Evolutionary conservation across 2,329 filamentous ascomycete species (phyloP).

Genomic region (Botrytis byssoidea): DNA sequence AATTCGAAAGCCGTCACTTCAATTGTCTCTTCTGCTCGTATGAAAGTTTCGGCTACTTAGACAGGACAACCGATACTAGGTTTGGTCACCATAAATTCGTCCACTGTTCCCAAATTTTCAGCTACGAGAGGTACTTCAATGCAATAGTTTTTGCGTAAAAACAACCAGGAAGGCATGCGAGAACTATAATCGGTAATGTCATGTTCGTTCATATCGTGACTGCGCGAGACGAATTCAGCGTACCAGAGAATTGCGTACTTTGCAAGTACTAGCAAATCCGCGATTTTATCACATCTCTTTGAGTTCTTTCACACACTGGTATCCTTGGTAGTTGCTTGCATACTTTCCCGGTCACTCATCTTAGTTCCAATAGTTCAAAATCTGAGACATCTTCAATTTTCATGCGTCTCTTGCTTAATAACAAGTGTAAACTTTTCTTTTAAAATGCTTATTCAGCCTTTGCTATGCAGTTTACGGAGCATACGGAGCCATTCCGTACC

Average conservation of each 20-base stretch:
- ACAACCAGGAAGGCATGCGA: not conserved
- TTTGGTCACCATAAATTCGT: not conserved
- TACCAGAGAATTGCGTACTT: not conserved
- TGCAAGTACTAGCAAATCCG: not conserved
- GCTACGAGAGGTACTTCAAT: not conserved
- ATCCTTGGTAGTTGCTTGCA: not conserved
- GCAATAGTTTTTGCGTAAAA: not conserved
- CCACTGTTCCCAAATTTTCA: not conserved
- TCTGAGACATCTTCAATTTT: constrained; percentile 4
- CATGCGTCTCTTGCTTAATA: constrained; percentile 3
- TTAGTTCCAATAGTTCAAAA: not conserved
- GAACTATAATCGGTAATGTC: not conserved
- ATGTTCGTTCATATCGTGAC: not conserved
- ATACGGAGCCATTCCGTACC: too few species aligned
- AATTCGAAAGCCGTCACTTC: not conserved
- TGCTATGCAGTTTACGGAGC: not conserved
- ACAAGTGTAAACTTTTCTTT: not conserved
- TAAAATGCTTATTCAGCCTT: not conserved
- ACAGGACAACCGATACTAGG: not conserved
- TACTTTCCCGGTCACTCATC: not conserved
- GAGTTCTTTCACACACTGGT: not conserved
- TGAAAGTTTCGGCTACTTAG: not conserved
- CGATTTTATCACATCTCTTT: not conserved
- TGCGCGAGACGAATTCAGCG: not conserved
- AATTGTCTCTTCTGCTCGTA: not conserved